Conservation (phyloP, 192 early-diverging fungal genomes). For the Rhizophlyctis rosea region DNA sequence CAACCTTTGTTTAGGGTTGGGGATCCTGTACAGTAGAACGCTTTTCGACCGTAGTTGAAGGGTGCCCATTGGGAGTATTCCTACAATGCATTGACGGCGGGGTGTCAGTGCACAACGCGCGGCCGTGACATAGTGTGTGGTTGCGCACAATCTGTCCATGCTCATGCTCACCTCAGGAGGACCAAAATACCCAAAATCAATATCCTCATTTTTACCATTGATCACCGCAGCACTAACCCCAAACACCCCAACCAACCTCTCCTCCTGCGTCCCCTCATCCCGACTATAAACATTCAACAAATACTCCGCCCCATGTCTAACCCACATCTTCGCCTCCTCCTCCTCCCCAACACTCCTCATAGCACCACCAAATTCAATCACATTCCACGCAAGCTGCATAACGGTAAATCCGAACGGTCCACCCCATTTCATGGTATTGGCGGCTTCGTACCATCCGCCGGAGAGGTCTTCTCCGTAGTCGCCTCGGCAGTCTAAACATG, state of each 20-base stretch:
- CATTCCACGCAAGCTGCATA: conserved; percentile 48
- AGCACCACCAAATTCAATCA: conserved; percentile 40
- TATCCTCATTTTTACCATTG: conserved; percentile 3
- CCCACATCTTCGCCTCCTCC: conserved; percentile 28
- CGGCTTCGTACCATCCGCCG: conserved; percentile 56
- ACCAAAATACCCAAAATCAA: conserved; percentile 35
- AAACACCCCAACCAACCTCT: conserved; percentile 24
- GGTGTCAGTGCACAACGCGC: no score
- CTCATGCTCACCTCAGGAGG: no score
- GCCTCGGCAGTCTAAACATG: conserved; percentile 51
- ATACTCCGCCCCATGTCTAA: conserved; percentile 29
- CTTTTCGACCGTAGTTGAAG: not conserved
- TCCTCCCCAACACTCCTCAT: conserved; percentile 31
- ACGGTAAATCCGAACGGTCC: conserved; percentile 46
- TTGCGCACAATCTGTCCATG: no score
- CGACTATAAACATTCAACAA: conserved; percentile 21
- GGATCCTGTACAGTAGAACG: conserved; percentile 32
- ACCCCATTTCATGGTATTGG: conserved; percentile 62
- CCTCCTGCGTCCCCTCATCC: conserved; percentile 13
- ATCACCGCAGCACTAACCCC: conserved; percentile 10
- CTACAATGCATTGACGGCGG: no score
- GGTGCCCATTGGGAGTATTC: conserved; percentile 26
- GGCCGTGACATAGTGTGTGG: no score
- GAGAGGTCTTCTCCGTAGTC: conserved; percentile 51
- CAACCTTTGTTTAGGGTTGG: conserved; percentile 26